A percentile compares a stretch with the other conserved stretches of the same genome.
Conservation (phyloP, 345 rosid genomes). For the Mercurialis annua region DNA sequence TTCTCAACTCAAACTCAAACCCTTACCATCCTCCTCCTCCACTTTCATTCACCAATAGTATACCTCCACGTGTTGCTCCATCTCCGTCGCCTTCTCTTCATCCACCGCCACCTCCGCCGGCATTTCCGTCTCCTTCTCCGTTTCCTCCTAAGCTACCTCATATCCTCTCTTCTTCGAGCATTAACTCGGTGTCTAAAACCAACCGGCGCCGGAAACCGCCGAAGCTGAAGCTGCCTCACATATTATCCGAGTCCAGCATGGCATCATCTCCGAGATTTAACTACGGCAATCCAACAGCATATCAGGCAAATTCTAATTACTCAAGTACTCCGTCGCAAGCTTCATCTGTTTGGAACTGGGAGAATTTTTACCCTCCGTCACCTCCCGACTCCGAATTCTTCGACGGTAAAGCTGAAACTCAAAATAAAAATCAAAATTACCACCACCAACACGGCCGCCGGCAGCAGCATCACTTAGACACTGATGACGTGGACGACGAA, state of each 20-base stretch:
- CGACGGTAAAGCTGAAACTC: conserved; percentile 40
- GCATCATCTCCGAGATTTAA: conserved; percentile 60
- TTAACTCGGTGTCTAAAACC: conserved; percentile 23
- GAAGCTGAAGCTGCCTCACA: conserved; percentile 79
- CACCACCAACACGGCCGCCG: conserved; percentile 14
- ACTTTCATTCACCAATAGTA: conserved; percentile 17
- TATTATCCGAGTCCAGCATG: conserved; percentile 79
- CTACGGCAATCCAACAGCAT: conserved; percentile 59
- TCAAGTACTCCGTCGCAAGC: conserved; percentile 78
- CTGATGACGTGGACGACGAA: conserved; percentile 20
- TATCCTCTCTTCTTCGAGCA: conserved; percentile 38
- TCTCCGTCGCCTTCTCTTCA: conserved; percentile 46
- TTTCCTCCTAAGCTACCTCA: conserved; percentile 58
- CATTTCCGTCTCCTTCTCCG: conserved; percentile 40
- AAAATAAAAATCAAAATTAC: conserved; percentile 35
- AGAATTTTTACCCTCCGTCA: conserved; percentile 87
- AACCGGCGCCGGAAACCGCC: conserved; percentile 35
- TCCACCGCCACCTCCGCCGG: conserved; percentile 38
- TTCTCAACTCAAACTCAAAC: conserved; percentile 38
- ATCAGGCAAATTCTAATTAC: conserved; percentile 61
- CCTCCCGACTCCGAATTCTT: conserved; percentile 93
- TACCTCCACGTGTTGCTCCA: conserved; percentile 41
- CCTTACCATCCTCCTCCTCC: conserved; percentile 18
- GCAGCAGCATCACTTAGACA: conserved; percentile 24
- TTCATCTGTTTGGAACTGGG: conserved; percentile 98